A percentile compares a stretch with the other conserved stretches of the same genome.
Evolutionary conservation across 441 rosid genomes (phyloP).

Genomic region (Populus hybrid): DNA sequence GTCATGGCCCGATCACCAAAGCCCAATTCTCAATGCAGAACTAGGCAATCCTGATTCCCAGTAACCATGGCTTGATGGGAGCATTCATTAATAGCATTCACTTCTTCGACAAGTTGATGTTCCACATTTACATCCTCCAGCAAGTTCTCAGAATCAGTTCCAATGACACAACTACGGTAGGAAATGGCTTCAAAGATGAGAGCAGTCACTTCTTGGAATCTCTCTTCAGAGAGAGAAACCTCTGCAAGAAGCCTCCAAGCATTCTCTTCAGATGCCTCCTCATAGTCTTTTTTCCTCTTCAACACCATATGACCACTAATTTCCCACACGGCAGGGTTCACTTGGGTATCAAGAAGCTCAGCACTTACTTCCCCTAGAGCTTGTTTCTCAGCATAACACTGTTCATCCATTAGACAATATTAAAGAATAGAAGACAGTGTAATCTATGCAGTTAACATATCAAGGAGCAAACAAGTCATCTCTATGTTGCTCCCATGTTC

Average conservation of each 20-base stretch:
- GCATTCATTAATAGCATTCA: slow-evolving; percentile 24
- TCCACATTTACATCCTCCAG: slow-evolving; percentile 26
- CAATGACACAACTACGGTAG: slow-evolving; percentile 16
- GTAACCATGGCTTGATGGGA: slow-evolving; percentile 29
- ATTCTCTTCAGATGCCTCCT: slow-evolving; percentile 89
- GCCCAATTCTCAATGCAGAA: slow-evolving; percentile 43
- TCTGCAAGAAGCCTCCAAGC: slow-evolving; percentile 90
- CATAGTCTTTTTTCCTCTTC: slow-evolving; percentile 84
- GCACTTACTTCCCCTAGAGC: slow-evolving; percentile 93
- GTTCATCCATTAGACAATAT: slow-evolving; percentile 12
- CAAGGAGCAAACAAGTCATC: neutral
- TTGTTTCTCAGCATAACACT: slow-evolving; percentile 99
- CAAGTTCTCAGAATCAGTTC: slow-evolving; percentile 17
- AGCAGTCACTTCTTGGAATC: slow-evolving; percentile 72
- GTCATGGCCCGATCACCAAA: slow-evolving; percentile 7
- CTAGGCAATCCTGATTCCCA: slow-evolving; percentile 53
- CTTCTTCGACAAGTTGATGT: slow-evolving; percentile 20
- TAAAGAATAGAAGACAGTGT: neutral
- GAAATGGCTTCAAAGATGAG: slow-evolving; percentile 69
- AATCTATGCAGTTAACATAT: neutral
- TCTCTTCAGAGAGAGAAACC: slow-evolving; percentile 87
- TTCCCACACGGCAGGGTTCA: slow-evolving; percentile 99
- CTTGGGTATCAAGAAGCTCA: slow-evolving; percentile 87
- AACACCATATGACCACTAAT: slow-evolving; percentile 96
- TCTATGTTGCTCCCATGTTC: slow-evolving; percentile 2